A percentile compares a stretch with the other conserved stretches of the same genome.
These are phyloP conservation scores for Nemophila menziesii DNA, from an alignment of 257 asterid genomes.

Conservation along the genomic window DNA sequence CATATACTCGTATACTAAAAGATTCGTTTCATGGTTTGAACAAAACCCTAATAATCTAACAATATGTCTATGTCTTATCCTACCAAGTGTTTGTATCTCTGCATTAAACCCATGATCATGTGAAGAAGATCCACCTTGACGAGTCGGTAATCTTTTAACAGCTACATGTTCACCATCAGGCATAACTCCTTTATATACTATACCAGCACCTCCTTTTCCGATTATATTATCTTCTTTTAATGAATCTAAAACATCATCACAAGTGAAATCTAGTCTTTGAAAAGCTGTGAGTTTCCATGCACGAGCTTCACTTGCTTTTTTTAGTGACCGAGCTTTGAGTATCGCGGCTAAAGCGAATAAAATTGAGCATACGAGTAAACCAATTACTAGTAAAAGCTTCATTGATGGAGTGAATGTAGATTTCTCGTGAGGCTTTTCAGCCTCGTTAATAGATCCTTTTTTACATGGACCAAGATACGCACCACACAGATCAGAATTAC, in stretches of 20 bases:
- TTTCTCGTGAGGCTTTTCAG: conserved; percentile 41
- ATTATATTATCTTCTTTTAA: conserved; percentile 83
- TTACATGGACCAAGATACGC: conserved; percentile 80
- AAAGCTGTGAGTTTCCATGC: conserved; percentile 94
- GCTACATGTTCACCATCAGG: conserved; percentile 72
- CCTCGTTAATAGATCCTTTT: conserved; percentile 41
- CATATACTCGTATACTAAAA: conserved; percentile 83
- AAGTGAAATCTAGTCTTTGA: conserved; percentile 73
- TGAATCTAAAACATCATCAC: conserved; percentile 70
- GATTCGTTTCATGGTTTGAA: conserved; percentile 81
- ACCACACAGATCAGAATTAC: conserved; percentile 82
- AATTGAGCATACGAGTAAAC: conserved; percentile 73
- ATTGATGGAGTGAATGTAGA: conserved; percentile 54
- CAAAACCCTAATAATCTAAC: conserved; percentile 79
- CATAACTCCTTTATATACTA: conserved; percentile 78
- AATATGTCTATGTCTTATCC: conserved; percentile 87
- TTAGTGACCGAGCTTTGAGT: conserved; percentile 65
- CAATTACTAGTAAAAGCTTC: conserved; percentile 78
- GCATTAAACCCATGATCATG: conserved; percentile 98
- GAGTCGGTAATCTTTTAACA: conserved; percentile 64
- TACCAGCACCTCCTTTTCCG: conserved; percentile 96
- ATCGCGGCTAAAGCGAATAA: conserved; percentile 84
- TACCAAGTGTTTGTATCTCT: conserved; percentile 86
- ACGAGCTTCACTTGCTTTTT: conserved; percentile 65
- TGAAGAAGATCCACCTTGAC: conserved; percentile 77